Conservation (phyloP, 2,329 filamentous ascomycete genomes). For the Aspergillus proliferans region DNA sequence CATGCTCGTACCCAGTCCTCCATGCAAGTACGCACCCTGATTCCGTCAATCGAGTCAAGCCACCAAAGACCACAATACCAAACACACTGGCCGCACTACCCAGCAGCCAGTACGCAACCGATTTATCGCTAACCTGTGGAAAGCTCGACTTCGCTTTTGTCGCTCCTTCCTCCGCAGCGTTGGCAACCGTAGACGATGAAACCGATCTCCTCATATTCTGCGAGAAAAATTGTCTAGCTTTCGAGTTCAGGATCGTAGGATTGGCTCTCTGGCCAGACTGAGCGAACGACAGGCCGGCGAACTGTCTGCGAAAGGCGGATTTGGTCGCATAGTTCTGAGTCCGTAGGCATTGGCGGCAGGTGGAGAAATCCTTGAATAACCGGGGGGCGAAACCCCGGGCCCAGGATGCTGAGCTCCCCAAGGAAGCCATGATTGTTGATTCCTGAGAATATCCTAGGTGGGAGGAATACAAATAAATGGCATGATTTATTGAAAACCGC, state of each 20-base stretch:
- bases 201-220: conserved; percentile 17
- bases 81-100: conserved; percentile 90
- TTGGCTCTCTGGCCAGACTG: conserved; percentile 21
- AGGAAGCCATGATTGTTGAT: conserved; percentile 26
- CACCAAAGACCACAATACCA: conserved; percentile 92
- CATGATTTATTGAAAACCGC: conserved; percentile 8
- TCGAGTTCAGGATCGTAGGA: conserved; percentile 16
- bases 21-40: conserved; percentile 59
- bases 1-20: not conserved
- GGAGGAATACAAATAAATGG: conserved; percentile 7
- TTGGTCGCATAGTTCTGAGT: conserved; percentile 24
- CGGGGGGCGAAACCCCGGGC: conserved; percentile 31
- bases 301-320: conserved; percentile 25
- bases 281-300: conserved; percentile 21
- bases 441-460: not conserved
- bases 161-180: conserved; percentile 16
- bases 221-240: conserved; percentile 24
- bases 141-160: conserved; percentile 37
- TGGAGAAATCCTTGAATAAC: conserved; percentile 34
- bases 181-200: conserved; percentile 15
- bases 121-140: conserved; percentile 62
- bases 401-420: conserved; percentile 24
- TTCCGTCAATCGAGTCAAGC: conserved; percentile 87
- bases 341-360: conserved; percentile 37
- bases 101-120: conserved; percentile 85